A percentile compares a stretch with the other conserved stretches of the same genome.
Evolutionary conservation across 805 yeast genomes (phyloP).

Genomic region (Monosporozyma servazzii): DNA sequence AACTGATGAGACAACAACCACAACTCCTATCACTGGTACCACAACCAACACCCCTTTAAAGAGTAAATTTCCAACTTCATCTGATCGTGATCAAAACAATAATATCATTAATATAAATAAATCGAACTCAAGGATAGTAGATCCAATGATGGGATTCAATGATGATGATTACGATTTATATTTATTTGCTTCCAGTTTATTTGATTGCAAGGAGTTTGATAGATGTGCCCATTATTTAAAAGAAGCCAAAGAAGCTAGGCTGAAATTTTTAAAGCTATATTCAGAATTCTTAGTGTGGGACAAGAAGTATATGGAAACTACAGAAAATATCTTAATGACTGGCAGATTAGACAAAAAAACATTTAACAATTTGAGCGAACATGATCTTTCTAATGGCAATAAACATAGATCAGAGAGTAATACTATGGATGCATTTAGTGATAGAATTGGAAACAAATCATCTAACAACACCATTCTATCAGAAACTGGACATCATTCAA

Average conservation of each 20-base stretch:
- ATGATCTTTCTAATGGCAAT: constrained; percentile 1
- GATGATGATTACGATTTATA: constrained; percentile 38
- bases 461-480: background rate
- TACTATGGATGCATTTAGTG: background rate
- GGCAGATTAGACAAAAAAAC: constrained; percentile 13
- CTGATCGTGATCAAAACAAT: constrained; percentile 1
- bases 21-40: constrained; percentile 6
- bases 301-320: constrained; percentile 58
- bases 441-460: background rate
- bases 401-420: constrained; percentile 1
- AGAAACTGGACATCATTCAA: constrained; percentile 20
- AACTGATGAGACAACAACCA: background rate
- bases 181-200: constrained; percentile 59
- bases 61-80: constrained; percentile 3
- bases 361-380: background rate
- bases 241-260: constrained; percentile 39
- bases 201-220: constrained; percentile 78
- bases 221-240: constrained; percentile 56
- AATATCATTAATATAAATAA: constrained; percentile 6
- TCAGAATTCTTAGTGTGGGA: constrained; percentile 70
- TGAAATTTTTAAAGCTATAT: constrained; percentile 57
- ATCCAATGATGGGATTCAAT: constrained; percentile 9
- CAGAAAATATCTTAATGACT: constrained; percentile 53
- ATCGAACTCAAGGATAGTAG: constrained; percentile 1
- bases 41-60: constrained; percentile 18